Percentiles rank a stretch among this genome's conserved stretches.
Evolutionary conservation across 371 early-diverging fungal species (phyloP).

Genomic region (Blakeslea trispora): DNA sequence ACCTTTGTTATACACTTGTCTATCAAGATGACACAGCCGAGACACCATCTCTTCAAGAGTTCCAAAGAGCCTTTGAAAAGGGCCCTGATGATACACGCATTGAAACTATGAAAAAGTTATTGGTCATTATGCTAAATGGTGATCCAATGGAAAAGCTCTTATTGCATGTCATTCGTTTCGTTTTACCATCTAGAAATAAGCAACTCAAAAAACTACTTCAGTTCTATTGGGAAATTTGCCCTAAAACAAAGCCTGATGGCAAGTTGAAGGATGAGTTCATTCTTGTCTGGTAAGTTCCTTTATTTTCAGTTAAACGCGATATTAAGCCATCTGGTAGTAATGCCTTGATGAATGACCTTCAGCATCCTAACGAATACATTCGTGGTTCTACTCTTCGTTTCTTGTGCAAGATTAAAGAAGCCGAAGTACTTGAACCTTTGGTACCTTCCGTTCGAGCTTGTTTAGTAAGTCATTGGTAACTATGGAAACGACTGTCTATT

Average conservation of each 20-base stretch:
- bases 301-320: background rate
- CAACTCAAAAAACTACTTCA: constrained; percentile 94
- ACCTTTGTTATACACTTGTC: constrained; percentile 72
- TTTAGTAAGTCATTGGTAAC: constrained; percentile 56
- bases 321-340: constrained; percentile 68
- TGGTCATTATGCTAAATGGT: constrained; percentile 89
- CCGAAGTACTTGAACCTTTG: constrained; percentile 94
- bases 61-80: constrained; percentile 82
- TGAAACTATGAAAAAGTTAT: constrained; percentile 90
- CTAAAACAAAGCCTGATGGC: constrained; percentile 90
- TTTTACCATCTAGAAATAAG: constrained; percentile 90
- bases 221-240: constrained; percentile 96
- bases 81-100: constrained; percentile 91
- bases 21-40: constrained; percentile 69
- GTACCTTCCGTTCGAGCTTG: constrained; percentile 88
- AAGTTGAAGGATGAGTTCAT: constrained; percentile 96
- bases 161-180: constrained; percentile 97
- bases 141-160: constrained; percentile 88
- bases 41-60: constrained; percentile 67
- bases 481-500: too few species aligned
- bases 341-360: constrained; percentile 95
- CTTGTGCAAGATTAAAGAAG: constrained; percentile 92
- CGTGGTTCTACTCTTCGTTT: constrained; percentile 95
- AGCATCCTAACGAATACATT: constrained; percentile 99
- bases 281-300: constrained; percentile 87